These are phyloP conservation scores for Serendipita vermifera DNA, from an alignment of 768 basidiomycete species.

Conservation along the genomic window DNA sequence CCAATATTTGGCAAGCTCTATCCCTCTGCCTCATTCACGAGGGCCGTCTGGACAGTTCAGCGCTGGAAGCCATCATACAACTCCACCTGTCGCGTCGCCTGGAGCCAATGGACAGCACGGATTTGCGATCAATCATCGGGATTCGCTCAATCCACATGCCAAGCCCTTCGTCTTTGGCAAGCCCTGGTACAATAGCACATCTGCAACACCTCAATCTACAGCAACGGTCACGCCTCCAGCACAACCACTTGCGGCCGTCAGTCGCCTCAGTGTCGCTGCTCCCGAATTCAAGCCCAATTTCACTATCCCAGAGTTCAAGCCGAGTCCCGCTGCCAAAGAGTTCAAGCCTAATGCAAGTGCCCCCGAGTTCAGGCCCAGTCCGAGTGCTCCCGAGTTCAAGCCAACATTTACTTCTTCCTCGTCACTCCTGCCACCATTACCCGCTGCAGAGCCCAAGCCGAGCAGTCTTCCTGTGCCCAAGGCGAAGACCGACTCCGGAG, in stretches of 20 bases:
- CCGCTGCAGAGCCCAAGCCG: not conserved
- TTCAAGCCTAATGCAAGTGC: not conserved
- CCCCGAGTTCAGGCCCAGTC: not conserved
- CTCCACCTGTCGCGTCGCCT: constrained; percentile 11
- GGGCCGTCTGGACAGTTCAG: constrained; percentile 12
- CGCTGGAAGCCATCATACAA: constrained; percentile 12
- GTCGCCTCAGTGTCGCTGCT: constrained; percentile 66
- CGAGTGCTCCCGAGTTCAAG: not conserved
- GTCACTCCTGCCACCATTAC: not conserved
- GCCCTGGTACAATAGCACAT: constrained; percentile 7
- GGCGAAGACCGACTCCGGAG: not conserved
- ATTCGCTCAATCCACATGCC: constrained; percentile 55
- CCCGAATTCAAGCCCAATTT: constrained; percentile 62
- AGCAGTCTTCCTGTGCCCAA: not conserved
- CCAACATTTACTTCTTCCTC: too few relatives aligned
- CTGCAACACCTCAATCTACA: constrained; percentile 13
- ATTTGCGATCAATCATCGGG: constrained; percentile 15
- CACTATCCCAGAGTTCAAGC: not conserved
- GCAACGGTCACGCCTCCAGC: constrained; percentile 25
- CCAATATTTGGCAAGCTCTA: constrained; percentile 25
- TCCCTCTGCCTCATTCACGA: constrained; percentile 1
- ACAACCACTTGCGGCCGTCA: constrained; percentile 39
- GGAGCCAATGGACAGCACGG: not conserved
- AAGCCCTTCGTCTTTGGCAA: constrained; percentile 73
- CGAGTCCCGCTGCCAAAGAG: not conserved